A percentile compares a stretch with the other conserved stretches of the same genome.
Conservation (phyloP, 2,329 filamentous ascomycete genomes). For the Lasiodiplodia theobromae region DNA sequence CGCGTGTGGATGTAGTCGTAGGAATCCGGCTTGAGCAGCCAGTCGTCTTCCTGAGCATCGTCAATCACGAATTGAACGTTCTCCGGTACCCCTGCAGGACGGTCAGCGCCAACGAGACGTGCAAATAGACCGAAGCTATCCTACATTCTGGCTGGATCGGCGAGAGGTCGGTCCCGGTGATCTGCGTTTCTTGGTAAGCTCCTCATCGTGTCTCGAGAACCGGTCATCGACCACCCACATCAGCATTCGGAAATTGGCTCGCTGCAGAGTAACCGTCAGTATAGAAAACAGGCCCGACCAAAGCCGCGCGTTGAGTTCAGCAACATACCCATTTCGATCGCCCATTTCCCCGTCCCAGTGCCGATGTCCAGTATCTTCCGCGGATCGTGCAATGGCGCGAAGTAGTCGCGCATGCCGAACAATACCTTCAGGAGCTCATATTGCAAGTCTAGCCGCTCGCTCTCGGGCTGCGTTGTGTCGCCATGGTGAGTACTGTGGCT, state of each 20-base stretch:
- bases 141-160: constrained; percentile 50
- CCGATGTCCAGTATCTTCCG: constrained; percentile 51
- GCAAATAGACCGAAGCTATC: neutral
- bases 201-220: neutral
- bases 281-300: neutral
- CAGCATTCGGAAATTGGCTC: constrained; percentile 42
- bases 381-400: constrained; percentile 48
- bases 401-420: constrained; percentile 44
- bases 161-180: constrained; percentile 52
- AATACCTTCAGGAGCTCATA: constrained; percentile 48
- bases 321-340: constrained; percentile 50
- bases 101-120: constrained; percentile 7
- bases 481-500: neutral
- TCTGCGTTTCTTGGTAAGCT: constrained; percentile 39
- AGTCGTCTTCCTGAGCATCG: constrained; percentile 67
- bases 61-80: constrained; percentile 80
- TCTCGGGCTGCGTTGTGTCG: constrained; percentile 41
- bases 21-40: constrained; percentile 59
- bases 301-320: neutral
- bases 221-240: constrained; percentile 37
- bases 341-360: constrained; percentile 52
- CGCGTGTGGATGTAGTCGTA: constrained; percentile 69
- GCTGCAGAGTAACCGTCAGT: constrained; percentile 39
- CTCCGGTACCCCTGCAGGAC: constrained; percentile 59
- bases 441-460: constrained; percentile 48